phyloP scores from a whole-genome alignment of 2,329 filamentous ascomycete species.

The Sarocladiaceae sp. region DNA sequence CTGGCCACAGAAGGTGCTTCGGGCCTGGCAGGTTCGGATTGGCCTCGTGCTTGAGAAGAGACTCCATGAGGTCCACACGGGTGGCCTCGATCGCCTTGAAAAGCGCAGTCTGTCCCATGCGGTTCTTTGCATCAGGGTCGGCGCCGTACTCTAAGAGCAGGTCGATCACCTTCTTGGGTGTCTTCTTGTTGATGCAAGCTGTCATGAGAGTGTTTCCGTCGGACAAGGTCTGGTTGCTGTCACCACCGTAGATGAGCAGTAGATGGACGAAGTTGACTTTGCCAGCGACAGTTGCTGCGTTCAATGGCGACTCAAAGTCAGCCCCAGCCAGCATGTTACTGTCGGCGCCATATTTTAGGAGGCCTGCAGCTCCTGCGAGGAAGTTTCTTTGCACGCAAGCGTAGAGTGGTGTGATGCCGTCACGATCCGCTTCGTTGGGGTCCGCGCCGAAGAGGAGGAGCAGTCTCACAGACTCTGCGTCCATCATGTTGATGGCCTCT shows the following conservation, averaged over 20 bases:
- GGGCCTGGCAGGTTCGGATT: conserved; percentile 63
- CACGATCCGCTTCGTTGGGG: conserved; percentile 43
- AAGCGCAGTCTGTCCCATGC: conserved; percentile 55
- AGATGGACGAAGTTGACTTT: conserved; percentile 52
- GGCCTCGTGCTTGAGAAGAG: conserved; percentile 48
- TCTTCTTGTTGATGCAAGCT: conserved; percentile 52
- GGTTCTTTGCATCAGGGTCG: conserved; percentile 52
- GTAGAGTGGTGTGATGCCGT: conserved; percentile 45
- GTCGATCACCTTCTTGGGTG: conserved; percentile 48
- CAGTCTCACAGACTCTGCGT: conserved; percentile 47
- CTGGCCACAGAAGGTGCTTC: conserved; percentile 63
- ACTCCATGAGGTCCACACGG: conserved; percentile 49
- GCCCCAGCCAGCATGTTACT: conserved; percentile 44
- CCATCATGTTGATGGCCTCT: conserved; percentile 44
- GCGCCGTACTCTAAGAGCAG: conserved; percentile 54
- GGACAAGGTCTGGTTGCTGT: conserved; percentile 45
- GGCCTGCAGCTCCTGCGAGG: conserved; percentile 48
- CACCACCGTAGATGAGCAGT: conserved; percentile 55
- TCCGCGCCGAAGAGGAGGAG: conserved; percentile 52
- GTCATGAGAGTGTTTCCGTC: conserved; percentile 57
- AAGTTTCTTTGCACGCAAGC: conserved; percentile 46
- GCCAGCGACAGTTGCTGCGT: conserved; percentile 41
- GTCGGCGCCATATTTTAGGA: conserved; percentile 60
- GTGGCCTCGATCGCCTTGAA: conserved; percentile 54
- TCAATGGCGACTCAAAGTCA: conserved; percentile 49